phyloP scores from a whole-genome alignment of 495 filamentous ascomycete genomes.

The Penicillium waksmanii region DNA sequence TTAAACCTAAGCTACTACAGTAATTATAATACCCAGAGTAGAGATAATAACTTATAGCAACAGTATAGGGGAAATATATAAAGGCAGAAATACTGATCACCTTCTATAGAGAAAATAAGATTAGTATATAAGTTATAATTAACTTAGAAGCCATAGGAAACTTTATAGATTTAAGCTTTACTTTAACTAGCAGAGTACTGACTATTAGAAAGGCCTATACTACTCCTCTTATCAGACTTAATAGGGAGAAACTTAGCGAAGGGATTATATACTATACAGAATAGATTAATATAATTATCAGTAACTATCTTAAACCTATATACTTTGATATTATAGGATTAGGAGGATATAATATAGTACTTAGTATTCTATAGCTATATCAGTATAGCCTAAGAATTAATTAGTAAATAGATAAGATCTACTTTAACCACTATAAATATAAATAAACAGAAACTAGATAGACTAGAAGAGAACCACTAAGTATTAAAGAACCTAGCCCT shows the following conservation, averaged over 20 bases:
- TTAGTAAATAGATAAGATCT: neutral
- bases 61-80: neutral
- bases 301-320: neutral
- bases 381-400: neutral
- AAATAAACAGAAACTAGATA: neutral
- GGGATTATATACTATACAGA: neutral
- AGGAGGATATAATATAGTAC: neutral
- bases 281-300: neutral
- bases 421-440: neutral
- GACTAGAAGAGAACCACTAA: neutral
- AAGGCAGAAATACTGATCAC: no score
- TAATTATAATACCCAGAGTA: neutral
- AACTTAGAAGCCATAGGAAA: neutral
- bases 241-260: neutral
- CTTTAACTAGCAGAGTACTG: neutral
- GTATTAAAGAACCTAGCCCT: neutral
- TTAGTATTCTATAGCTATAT: neutral
- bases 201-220: neutral
- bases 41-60: neutral
- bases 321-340: neutral
- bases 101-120: no score
- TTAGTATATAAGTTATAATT: neutral
- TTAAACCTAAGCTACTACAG: neutral
- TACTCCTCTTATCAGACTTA: neutral
- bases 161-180: neutral